A percentile compares a stretch with the other conserved stretches of the same genome.
phyloP scores from a whole-genome alignment of 306 rosid species.

The Medicago ruthenica region DNA sequence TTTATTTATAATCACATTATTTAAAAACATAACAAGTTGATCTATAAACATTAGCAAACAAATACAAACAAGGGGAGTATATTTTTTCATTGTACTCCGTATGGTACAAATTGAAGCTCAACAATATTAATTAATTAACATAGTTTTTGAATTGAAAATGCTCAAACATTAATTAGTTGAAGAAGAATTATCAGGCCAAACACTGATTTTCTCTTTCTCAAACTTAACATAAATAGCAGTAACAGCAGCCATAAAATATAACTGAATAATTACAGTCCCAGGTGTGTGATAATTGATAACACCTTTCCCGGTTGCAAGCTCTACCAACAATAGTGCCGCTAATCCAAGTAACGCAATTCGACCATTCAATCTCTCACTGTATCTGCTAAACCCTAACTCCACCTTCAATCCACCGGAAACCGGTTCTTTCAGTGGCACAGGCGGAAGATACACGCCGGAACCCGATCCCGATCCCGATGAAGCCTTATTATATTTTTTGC shows the following conservation, averaged over 20 bases:
- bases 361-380: constrained; percentile 81
- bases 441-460: constrained; percentile 66
- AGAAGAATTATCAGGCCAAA: constrained; percentile 66
- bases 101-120: not conserved
- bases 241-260: constrained; percentile 79
- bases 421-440: constrained; percentile 78
- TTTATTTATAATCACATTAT: not conserved
- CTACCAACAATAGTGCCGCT: constrained; percentile 79
- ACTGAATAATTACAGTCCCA: constrained; percentile 64
- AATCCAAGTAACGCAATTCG: constrained; percentile 71
- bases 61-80: not conserved
- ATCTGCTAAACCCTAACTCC: constrained; percentile 76
- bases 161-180: constrained; percentile 16
- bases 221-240: constrained; percentile 67
- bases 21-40: not conserved
- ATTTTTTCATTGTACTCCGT: not conserved
- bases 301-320: constrained; percentile 83
- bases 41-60: not conserved
- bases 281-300: constrained; percentile 79
- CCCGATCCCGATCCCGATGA: constrained; percentile 49
- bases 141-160: not conserved
- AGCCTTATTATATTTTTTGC: constrained; percentile 55
- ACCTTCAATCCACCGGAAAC: constrained; percentile 71
- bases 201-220: constrained; percentile 81
- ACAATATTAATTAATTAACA: not conserved